These are phyloP conservation scores for Triangularia setosa DNA, from an alignment of 2,329 filamentous ascomycete species.

Conservation along the genomic window DNA sequence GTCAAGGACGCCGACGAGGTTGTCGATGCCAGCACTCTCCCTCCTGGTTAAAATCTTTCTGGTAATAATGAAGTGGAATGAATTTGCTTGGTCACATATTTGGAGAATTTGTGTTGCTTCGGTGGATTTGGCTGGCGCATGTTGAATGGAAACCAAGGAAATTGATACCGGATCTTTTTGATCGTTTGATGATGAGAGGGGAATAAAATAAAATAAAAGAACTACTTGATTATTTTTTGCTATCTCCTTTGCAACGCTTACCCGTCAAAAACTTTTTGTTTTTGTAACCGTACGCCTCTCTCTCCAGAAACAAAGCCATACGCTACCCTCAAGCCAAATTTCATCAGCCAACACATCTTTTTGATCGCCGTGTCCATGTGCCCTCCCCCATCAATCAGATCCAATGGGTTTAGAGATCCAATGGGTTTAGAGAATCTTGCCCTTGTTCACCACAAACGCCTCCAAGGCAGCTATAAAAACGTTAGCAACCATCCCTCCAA, in stretches of 20 bases:
- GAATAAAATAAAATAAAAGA: not conserved
- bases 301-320: not conserved
- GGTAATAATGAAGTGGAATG: conserved; percentile 2
- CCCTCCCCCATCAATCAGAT: not conserved
- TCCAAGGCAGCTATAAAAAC: conserved; percentile 63
- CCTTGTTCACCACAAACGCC: conserved; percentile 91
- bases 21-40: conserved; percentile 89
- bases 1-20: conserved; percentile 87
- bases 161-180: not conserved
- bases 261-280: conserved; percentile 8
- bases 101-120: too few relatives aligned
- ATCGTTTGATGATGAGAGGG: conserved; percentile 2
- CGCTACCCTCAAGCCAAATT: not conserved
- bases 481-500: conserved; percentile 6
- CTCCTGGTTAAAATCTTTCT: conserved; percentile 64
- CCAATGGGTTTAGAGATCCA: not conserved
- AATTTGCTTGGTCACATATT: not conserved
- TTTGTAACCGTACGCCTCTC: conserved; percentile 12
- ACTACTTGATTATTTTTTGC: not conserved
- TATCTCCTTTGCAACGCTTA: not conserved
- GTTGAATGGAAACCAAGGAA: not conserved
- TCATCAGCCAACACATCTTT: conserved; percentile 9
- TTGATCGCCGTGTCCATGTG: not conserved
- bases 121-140: too few relatives aligned
- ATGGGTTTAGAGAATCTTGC: conserved; percentile 54